A percentile compares a stretch with the other conserved stretches of the same genome.
These are phyloP conservation scores for Mycena indigotica DNA, from an alignment of 768 basidiomycete genomes.

Conservation along the genomic window DNA sequence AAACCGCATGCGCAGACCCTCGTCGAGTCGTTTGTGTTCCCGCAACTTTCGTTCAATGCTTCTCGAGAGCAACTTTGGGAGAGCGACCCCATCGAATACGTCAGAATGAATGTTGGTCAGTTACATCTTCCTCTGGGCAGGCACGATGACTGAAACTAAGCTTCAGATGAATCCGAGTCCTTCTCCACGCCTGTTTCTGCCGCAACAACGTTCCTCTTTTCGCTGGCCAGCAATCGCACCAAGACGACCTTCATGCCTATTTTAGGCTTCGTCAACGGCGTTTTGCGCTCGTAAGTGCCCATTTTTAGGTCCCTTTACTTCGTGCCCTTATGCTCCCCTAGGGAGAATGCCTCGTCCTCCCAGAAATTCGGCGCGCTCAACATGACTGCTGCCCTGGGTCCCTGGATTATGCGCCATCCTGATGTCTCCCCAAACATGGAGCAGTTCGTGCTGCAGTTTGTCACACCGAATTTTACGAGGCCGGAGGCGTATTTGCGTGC, in stretches of 20 bases:
- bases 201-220: constrained; percentile 79
- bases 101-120: constrained; percentile 74
- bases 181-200: constrained; percentile 76
- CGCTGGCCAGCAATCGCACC: constrained; percentile 76
- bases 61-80: constrained; percentile 72
- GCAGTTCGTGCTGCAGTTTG: constrained; percentile 70
- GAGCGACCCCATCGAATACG: constrained; percentile 81
- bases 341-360: constrained; percentile 44
- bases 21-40: constrained; percentile 82
- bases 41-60: constrained; percentile 79
- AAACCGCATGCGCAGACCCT: constrained; percentile 83
- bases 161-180: constrained; percentile 77
- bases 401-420: constrained; percentile 83
- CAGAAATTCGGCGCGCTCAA: constrained; percentile 86
- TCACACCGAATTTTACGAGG: constrained; percentile 70
- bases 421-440: constrained; percentile 79
- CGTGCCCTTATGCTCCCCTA: not conserved
- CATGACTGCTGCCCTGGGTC: constrained; percentile 74
- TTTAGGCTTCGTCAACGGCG: constrained; percentile 72
- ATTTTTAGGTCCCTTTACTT: not conserved
- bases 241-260: constrained; percentile 82
- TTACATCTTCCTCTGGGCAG: constrained; percentile 14
- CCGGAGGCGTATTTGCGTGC: constrained; percentile 74
- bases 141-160: not conserved
- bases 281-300: constrained; percentile 63